Percentiles rank a stretch among this genome's conserved stretches.
Evolutionary conservation across 257 asterid genomes (phyloP).

Genomic region (Przewalskia tangutica): DNA sequence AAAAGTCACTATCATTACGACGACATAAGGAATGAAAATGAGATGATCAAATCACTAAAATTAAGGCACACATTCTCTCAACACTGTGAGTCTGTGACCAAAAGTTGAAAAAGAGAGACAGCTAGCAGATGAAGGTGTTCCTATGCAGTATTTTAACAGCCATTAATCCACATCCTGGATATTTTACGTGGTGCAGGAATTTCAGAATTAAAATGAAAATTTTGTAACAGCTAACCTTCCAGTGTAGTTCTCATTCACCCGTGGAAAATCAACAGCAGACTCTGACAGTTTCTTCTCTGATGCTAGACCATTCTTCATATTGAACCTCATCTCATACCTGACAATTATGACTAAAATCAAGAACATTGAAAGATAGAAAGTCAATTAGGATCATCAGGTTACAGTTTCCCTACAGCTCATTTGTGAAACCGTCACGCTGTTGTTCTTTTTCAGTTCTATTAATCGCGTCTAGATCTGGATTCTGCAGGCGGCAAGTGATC

Average conservation of each 20-base stretch:
- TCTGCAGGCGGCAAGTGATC: constrained; percentile 75
- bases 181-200: background rate
- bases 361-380: background rate
- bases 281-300: constrained; percentile 72
- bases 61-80: background rate
- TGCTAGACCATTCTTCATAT: constrained; percentile 73
- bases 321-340: constrained; percentile 98
- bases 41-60: background rate
- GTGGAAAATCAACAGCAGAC: constrained; percentile 81
- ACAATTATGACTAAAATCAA: constrained; percentile 8
- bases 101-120: background rate
- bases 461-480: constrained; percentile 64
- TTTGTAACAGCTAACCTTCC: constrained; percentile 49
- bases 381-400: background rate
- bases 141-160: background rate
- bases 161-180: background rate
- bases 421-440: constrained; percentile 57
- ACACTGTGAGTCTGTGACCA: background rate
- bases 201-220: background rate
- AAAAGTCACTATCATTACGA: background rate
- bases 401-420: constrained; percentile 58
- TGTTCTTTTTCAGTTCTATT: constrained; percentile 39
- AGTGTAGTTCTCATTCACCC: constrained; percentile 87
- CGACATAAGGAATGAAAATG: background rate
- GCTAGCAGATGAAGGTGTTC: background rate